Conservation (phyloP, 352 stramenopile species). For the Globisporangium viniferum region DNA sequence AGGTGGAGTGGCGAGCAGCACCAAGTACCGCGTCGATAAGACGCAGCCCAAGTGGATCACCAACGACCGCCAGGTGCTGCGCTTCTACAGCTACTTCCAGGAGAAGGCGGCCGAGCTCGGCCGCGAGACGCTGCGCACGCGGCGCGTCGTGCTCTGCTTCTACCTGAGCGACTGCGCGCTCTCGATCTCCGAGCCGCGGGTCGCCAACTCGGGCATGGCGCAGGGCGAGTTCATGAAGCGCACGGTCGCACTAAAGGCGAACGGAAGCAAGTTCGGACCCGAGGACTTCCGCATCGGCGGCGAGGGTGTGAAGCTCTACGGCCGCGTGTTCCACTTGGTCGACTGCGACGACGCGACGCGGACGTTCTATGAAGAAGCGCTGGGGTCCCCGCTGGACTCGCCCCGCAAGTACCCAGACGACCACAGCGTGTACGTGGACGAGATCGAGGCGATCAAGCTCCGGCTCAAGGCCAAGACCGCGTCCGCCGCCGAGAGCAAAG, state of each 20-base stretch:
- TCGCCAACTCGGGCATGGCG: constrained; percentile 83
- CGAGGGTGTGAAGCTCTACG: constrained; percentile 68
- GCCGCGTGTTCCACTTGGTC: constrained; percentile 77
- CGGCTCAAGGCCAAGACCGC: constrained; percentile 28
- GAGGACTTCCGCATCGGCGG: constrained; percentile 80
- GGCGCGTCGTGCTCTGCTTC: constrained; percentile 76
- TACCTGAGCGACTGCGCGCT: constrained; percentile 83
- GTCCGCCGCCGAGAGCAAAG: constrained; percentile 28
- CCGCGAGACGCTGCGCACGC: constrained; percentile 27
- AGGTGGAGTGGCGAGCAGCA: constrained; percentile 15
- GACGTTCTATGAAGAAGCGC: constrained; percentile 68
- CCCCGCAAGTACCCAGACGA: constrained; percentile 83
- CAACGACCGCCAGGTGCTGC: constrained; percentile 79
- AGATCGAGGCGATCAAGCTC: constrained; percentile 56
- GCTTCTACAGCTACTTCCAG: constrained; percentile 89
- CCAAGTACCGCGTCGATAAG: constrained; percentile 44
- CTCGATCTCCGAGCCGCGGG: constrained; percentile 83
- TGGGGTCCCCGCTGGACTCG: constrained; percentile 27
- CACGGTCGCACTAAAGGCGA: constrained; percentile 36
- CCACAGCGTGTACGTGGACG: constrained; percentile 34
- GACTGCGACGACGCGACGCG: constrained; percentile 88
- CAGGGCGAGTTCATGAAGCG: constrained; percentile 90
- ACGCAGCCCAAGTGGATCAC: constrained; percentile 65
- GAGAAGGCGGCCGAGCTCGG: constrained; percentile 49
- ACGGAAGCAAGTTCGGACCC: constrained; percentile 41